phyloP scores from a whole-genome alignment of 1,284 basidiomycete genomes.

The Malassezia equina region DNA sequence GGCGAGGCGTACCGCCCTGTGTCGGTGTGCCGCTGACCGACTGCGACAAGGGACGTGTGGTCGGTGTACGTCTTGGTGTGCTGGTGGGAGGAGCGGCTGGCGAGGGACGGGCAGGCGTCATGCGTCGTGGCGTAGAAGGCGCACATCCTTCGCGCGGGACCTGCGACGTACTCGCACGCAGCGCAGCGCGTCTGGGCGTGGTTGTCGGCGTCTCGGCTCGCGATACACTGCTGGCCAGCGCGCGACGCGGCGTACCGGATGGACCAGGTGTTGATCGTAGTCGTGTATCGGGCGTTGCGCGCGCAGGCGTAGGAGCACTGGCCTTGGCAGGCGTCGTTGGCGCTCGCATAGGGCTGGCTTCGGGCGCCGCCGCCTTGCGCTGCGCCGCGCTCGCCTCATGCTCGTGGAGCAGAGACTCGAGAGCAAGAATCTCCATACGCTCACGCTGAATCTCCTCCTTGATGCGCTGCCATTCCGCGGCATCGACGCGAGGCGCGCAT shows the following conservation, averaged over 20 bases:
- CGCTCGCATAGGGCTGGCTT: background rate
- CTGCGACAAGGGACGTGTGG: background rate
- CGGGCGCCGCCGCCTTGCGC: background rate
- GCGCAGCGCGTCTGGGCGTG: background rate
- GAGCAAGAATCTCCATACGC: constrained; percentile 43
- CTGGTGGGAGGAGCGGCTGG: background rate
- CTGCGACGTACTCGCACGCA: background rate
- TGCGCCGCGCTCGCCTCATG: constrained; percentile 11
- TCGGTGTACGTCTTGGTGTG: background rate
- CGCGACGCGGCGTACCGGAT: background rate
- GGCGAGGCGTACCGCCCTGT: background rate
- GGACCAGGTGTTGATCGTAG: background rate
- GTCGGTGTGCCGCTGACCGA: background rate
- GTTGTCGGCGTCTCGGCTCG: background rate
- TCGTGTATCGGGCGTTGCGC: background rate
- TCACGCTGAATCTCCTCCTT: constrained; percentile 33
- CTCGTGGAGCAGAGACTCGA: constrained; percentile 39
- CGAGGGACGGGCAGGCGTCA: background rate
- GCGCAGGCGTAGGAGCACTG: background rate
- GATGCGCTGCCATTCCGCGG: constrained; percentile 16
- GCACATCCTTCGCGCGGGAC: background rate
- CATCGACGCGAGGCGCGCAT: background rate
- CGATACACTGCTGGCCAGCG: background rate
- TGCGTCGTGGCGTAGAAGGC: background rate
- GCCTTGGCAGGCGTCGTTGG: background rate